A percentile compares a stretch with the other conserved stretches of the same genome.
phyloP scores from a whole-genome alignment of 345 rosid genomes.

The Pistacia atlantica region DNA sequence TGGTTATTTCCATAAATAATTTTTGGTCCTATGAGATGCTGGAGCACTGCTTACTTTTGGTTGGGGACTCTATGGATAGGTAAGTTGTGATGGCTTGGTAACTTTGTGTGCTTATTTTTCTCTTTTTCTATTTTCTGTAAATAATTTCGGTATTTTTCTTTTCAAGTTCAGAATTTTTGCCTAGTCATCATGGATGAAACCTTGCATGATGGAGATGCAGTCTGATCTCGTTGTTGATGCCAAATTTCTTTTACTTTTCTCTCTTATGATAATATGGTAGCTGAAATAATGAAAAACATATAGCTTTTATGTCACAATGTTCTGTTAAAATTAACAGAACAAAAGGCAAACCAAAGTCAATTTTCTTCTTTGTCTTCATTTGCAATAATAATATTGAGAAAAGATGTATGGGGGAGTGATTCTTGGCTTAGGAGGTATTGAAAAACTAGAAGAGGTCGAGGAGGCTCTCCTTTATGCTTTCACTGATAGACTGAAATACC shows the following conservation, averaged over 20 bases:
- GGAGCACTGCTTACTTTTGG: slow-evolving; percentile 96
- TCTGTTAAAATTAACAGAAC: background rate
- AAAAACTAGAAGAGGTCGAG: background rate
- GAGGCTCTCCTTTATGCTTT: background rate
- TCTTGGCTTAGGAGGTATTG: background rate
- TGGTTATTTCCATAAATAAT: slow-evolving; percentile 8
- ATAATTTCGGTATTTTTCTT: background rate
- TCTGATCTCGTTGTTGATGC: background rate
- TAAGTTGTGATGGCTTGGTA: slow-evolving; percentile 26
- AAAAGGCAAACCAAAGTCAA: background rate
- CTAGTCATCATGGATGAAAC: background rate
- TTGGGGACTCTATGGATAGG: slow-evolving; percentile 99
- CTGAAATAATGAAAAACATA: background rate
- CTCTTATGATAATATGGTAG: background rate
- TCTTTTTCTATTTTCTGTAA: background rate
- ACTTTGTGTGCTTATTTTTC: background rate
- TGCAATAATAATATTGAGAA: background rate
- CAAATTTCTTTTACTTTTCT: background rate
- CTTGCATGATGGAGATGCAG: background rate
- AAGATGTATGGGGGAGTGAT: background rate
- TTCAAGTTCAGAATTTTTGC: background rate
- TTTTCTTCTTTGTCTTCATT: too few relatives aligned
- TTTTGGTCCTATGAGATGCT: slow-evolving; percentile 64
- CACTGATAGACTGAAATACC: background rate
- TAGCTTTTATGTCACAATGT: background rate